Conservation (phyloP, 164 flowering plant genomes). For the Vitis labrusca region DNA sequence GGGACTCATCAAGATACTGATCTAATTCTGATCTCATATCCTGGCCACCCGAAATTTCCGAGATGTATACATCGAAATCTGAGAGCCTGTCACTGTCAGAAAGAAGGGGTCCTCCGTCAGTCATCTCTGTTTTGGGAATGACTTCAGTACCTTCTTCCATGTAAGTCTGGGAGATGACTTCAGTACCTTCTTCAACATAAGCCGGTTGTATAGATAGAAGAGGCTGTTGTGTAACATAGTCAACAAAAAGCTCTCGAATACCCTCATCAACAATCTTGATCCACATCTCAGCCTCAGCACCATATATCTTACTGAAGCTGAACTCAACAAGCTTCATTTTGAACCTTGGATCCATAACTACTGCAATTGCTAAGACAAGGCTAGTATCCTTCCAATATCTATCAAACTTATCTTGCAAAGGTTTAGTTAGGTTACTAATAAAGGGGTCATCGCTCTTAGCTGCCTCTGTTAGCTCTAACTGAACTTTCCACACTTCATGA, state of each 20-base stretch:
- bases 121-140: conserved; percentile 25
- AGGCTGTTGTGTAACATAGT: conserved; percentile 41
- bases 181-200: conserved; percentile 30
- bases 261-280: conserved; percentile 57
- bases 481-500: conserved; percentile 66
- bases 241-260: conserved; percentile 67
- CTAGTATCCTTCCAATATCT: conserved; percentile 66
- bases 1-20: conserved; percentile 69
- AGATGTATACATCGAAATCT: conserved; percentile 66
- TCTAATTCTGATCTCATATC: conserved; percentile 70
- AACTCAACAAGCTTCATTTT: conserved; percentile 80
- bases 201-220: conserved; percentile 14
- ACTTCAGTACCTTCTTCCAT: conserved; percentile 33
- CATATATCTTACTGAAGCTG: conserved; percentile 64
- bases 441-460: conserved; percentile 51
- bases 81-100: conserved; percentile 38
- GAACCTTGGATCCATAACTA: conserved; percentile 87
- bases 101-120: conserved; percentile 27
- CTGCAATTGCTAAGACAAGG: conserved; percentile 67
- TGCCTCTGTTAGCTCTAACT: conserved; percentile 52
- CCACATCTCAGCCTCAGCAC: conserved; percentile 52
- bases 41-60: conserved; percentile 43
- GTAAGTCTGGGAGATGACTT: conserved; percentile 15
- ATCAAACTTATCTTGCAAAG: conserved; percentile 62
- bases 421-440: conserved; percentile 41